Base-by-base conservation (phyloP, 2,329 filamentous ascomycete genomes). In the Botrytis squamosa region DNA sequence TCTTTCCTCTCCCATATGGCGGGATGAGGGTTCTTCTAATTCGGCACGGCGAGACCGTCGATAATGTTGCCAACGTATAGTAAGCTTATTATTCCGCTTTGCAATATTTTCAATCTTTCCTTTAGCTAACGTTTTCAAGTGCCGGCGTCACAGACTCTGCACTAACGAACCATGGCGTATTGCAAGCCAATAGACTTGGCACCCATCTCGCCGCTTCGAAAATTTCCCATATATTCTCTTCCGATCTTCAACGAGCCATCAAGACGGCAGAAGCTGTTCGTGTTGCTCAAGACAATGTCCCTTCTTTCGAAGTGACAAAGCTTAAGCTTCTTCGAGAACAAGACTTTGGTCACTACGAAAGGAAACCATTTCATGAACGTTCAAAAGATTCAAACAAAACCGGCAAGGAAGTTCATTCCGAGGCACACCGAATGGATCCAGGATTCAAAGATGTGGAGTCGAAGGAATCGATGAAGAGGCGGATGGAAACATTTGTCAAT, bases 21-120 rank as follows among this genome's bases (percentile, higher is more conserved):
- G 76, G 79, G 74, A 89, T 92, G 88, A 87, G 86, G 80, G 82
- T 97, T 72, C 90, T 94, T 79, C 87, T 97, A 78, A 89, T 97
- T 79, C 91, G 94, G 73, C 94, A 97, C 85, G 94, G 91, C 80
- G 94, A 97, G 84, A 95, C 93, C 25, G 92, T 97, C 77, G 93
- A 97, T 83, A 97, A 97, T 82, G 91, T 96, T 74, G 92, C 91
- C 59, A 88, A 90, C 72, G 83, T 93, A 74, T 95, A 92, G 91
- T 93, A 85, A 79, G 88, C 74, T 72, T 77, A 78, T 72, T 77
- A 78, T 74, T 70, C 59, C 33, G 57, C 22, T 46, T 57, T 44
- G n/a, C 49, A 55, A 60, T 18, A 33, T 33, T 38, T 69, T 42
- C 36, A 29, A 44, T 10, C 38, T 57, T 57, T 68, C 49, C 36